Evolutionary conservation across 371 early-diverging fungal genomes (phyloP), one percentile per base, ranked within the genome.

Genomic region (Funneliformis caledonium): DNA sequence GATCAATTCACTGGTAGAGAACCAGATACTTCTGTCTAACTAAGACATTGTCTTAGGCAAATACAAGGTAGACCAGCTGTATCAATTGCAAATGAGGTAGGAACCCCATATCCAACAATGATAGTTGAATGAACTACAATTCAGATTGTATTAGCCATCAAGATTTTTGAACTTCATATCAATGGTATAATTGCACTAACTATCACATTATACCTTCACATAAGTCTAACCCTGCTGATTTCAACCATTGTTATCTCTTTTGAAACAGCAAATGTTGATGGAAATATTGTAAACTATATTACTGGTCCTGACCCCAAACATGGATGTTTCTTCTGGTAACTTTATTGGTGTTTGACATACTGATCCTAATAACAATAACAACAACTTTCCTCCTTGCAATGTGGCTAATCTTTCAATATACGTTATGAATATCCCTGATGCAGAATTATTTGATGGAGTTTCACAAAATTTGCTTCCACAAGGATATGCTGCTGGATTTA

Each of bases 91-190:
- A 19, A 50, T 50, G 14, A 0, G 4, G 10, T 0, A 12, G 50
- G 14, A 14, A 50, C 10, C 1, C 4, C 72, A 4, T 72, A 9
- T 43, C 72, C 72, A 72, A 72, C 48, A 1, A 72, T 72, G 48
- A 43, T 72, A 12, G 22, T 72, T 22, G 72, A 12, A 47, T 26
- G 33, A 19, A 77, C 78, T 37, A 67, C 64, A 11, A 77, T 77
- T 62, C 65, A 77, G 31, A 77, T 77, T 33, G 64, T 65, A 31
- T 43, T 77, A 31, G 67, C 50, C n/a, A 67, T 77, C 50, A 77
- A 77, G 60, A 50, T 77, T 14, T 77, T 77, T 65, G 50, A 26
- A 31, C 11, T 22, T 22, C 48, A 52, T 65, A 64, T 4, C 22
- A 26, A 65, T 26, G 50, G 67, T 19, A 48, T 50, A 12, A n/a